Percentiles rank a stretch among this genome's conserved stretches.
These are phyloP conservation scores for Euphorbia tirucalli DNA, from an alignment of 345 rosid genomes.

Conservation along the genomic window DNA sequence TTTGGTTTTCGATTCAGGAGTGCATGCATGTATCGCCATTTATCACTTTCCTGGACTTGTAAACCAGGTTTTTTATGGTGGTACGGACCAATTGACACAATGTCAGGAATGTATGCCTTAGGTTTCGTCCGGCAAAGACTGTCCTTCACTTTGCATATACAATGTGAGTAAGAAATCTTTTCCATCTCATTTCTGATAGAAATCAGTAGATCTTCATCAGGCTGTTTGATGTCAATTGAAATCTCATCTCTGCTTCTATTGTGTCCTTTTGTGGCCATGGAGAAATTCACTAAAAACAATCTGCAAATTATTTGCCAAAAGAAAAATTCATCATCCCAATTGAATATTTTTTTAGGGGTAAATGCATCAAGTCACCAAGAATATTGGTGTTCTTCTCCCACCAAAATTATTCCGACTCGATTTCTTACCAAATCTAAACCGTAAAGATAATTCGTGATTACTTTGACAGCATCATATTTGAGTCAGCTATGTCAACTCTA, in stretches of 20 bases:
- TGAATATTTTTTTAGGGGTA: too few species aligned
- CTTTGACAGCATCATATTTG: too few species aligned
- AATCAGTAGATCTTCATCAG: slow-evolving; percentile 22
- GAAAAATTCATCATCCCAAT: too few species aligned
- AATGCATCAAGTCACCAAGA: too few species aligned
- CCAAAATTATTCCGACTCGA: too few species aligned
- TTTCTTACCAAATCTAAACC: too few species aligned
- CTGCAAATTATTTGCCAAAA: not conserved
- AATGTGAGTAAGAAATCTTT: slow-evolving; percentile 22
- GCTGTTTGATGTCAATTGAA: slow-evolving; percentile 25
- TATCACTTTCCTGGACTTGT: slow-evolving; percentile 31
- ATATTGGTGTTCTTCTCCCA: too few species aligned
- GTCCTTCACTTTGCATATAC: slow-evolving; percentile 30
- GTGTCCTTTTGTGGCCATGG: slow-evolving; percentile 1
- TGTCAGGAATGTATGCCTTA: slow-evolving; percentile 26
- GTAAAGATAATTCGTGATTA: too few species aligned
- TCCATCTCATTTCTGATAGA: slow-evolving; percentile 41
- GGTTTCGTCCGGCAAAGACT: slow-evolving; percentile 3
- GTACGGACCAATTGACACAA: slow-evolving; percentile 48
- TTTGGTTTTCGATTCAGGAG: slow-evolving; percentile 40
- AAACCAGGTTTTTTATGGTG: slow-evolving; percentile 2
- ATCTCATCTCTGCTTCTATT: slow-evolving; percentile 19
- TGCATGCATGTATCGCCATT: slow-evolving; percentile 45
- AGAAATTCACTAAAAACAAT: not conserved
- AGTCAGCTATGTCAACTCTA: too few species aligned